Evolutionary conservation across 345 rosid genomes (phyloP), one percentile per base, ranked within the genome.

Genomic region (Populus euphratica): DNA sequence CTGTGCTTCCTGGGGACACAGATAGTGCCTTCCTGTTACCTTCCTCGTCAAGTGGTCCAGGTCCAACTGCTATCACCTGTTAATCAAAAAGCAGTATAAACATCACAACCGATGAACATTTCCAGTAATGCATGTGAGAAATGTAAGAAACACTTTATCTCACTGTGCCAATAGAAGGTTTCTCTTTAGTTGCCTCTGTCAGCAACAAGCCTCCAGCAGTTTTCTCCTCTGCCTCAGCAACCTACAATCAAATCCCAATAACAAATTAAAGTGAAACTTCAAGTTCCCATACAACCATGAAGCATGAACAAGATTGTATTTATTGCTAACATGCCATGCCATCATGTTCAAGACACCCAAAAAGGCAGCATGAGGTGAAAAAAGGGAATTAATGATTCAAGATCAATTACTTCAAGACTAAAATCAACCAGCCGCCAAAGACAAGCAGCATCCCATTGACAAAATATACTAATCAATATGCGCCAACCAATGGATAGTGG

Each of bases 201-300:
- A 96, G 78, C 77, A 94, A 77, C 89, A 96, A 82, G 63, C 99
- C 99, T 76, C 98, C 99, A 23, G 99, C 89, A 78, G 98, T 96
- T 83, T 88, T 94, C 87, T 88, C 91, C 89, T 96, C 97, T 3
- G 97, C 97, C 83, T 90, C 94, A 56, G 92, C 95, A 72, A 96
- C 87, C 99, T 96, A 79, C 76, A 85, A 73, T 71, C 54, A 41
- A 47, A 44, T 12, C 38, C 43, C 49, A 8, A 70, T 25, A 47
- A 50, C 75, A 63, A 27, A 31, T 39, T 7, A 54, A n/a, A 8
- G 39, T 38, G 8, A 36, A 6, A n/a, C 12, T 2, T 61, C 36
- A 33, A 33, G 36, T 33, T 5, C 63, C 8, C 70, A 23, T 13
- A 9, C 38, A 52, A 35, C 9, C 38, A 43, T 5, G 8, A 21